Base-by-base conservation (phyloP, 441 rosid species). In the Croton laevigatus region DNA sequence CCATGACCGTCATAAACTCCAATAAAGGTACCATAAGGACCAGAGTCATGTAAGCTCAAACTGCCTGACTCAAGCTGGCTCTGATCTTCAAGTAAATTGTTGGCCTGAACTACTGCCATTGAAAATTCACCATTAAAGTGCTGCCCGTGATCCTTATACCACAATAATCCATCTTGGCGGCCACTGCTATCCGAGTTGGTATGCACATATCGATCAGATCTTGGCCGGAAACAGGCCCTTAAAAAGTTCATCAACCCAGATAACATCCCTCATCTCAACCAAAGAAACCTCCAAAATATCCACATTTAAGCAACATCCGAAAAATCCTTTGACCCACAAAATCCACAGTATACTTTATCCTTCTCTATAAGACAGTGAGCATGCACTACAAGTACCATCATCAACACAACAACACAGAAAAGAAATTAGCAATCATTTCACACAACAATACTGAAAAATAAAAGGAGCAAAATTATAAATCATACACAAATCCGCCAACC, bases 251-350 rank as follows among this genome's bases (percentile, higher is more conserved):
- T 89, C 65, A 90, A 88, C 77, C 81, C 96, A 70, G 94, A 86
- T 80, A 94, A 84, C 98, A 94, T 94, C 89, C 98, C 97, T 94
- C 97, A 94, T 94, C 90, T 91, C 96, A 85, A 73, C 88, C 78
- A 81, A 76, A 80, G 78, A 84, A 69, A 83, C 87, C 85, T 77
- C 87, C 75, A 20, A 74, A 72, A 62, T 71, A 76, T 81, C 82
- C 84, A 60, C 88, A 82, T 83, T 77, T 80, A 78, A 57, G 36
- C 53, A 17, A 14, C 62, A 70, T 64, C 65, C 58, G 65, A 73
- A 52, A 70, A 37, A 76, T 58, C 54, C 20, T 65, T 68, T 27
- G 22, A 59, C 32, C 62, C 32, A 38, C 68, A 70, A 45, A 65
- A 49, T 42, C 55, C 69, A 70, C 10, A 62, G 16, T 46, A 49